Evolutionary conservation across 495 filamentous ascomycete species (phyloP).

Genomic region (Penicillium verhagenii): DNA sequence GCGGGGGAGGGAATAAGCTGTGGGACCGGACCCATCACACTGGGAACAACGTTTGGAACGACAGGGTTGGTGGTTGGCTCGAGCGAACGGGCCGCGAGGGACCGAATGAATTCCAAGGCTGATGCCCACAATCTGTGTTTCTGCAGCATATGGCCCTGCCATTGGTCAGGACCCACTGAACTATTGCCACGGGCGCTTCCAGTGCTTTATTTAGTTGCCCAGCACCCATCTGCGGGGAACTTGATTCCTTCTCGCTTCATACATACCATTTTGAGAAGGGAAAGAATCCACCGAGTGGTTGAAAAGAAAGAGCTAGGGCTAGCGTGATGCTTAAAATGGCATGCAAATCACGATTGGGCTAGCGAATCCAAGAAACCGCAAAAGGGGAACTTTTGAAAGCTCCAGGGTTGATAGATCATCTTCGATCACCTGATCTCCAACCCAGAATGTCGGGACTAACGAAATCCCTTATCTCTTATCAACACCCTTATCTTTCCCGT

Average conservation of each 20-base stretch:
- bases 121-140: neutral
- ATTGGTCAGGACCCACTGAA: constrained; percentile 10
- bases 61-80: constrained; percentile 11
- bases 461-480: neutral
- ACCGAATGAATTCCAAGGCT: neutral
- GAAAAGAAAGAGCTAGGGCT: neutral
- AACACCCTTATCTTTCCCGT: neutral
- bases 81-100: constrained; percentile 17
- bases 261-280: neutral
- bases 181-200: constrained; percentile 17
- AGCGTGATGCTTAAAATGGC: neutral
- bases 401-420: neutral
- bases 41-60: constrained; percentile 2
- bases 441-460: neutral
- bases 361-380: neutral
- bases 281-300: neutral
- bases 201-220: constrained; percentile 16
- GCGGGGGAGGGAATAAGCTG: neutral
- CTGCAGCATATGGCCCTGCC: neutral
- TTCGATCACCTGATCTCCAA: neutral
- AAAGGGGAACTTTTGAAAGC: neutral
- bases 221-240: neutral
- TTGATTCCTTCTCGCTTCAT: neutral
- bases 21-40: constrained; percentile 11
- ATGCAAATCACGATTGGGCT: neutral